Conservation (phyloP, 192 early-diverging fungal species). For the Globomyces pollinis-pini region DNA sequence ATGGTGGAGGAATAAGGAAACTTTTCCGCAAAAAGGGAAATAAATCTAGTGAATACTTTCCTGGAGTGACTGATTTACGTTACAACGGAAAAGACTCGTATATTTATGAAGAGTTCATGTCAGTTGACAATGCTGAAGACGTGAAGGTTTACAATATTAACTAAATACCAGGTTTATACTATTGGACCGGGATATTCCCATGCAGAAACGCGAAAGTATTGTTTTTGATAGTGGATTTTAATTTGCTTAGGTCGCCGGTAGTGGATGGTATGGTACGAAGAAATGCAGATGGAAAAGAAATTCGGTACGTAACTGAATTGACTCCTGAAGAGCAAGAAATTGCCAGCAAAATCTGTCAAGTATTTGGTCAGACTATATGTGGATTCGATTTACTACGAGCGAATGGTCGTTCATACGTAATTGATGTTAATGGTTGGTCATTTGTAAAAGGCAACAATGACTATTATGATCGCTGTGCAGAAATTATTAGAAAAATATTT, state of each 20-base stretch:
- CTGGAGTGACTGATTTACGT: slow-evolving; percentile 58
- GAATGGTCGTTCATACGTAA: slow-evolving; percentile 74
- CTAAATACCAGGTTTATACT: too few relatives aligned
- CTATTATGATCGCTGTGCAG: slow-evolving; percentile 83
- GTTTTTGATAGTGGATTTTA: slow-evolving; percentile 24
- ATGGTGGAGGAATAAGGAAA: slow-evolving; percentile 60
- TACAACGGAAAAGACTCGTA: slow-evolving; percentile 62
- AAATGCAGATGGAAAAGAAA: slow-evolving; percentile 95
- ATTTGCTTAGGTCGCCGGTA: too few relatives aligned
- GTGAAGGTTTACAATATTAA: slow-evolving; percentile 98
- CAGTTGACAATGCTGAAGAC: slow-evolving; percentile 90
- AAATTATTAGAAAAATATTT: slow-evolving; percentile 69
- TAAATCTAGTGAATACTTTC: slow-evolving; percentile 86
- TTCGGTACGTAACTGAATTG: slow-evolving; percentile 85
- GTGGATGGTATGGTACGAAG: slow-evolving; percentile 93
- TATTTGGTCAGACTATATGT: slow-evolving; percentile 92
- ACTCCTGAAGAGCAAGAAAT: slow-evolving; percentile 69
- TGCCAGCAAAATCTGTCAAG: slow-evolving; percentile 59
- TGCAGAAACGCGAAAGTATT: slow-evolving; percentile 94
- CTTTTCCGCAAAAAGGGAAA: slow-evolving; percentile 61
- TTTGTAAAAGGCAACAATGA: slow-evolving; percentile 95
- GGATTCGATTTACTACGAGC: slow-evolving; percentile 90
- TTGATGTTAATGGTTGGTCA: slow-evolving; percentile 98
- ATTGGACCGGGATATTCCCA: slow-evolving; percentile 83
- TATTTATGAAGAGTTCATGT: slow-evolving; percentile 93